Conservation (phyloP, 352 stramenopile genomes). For the Phytophthora pini region DNA sequence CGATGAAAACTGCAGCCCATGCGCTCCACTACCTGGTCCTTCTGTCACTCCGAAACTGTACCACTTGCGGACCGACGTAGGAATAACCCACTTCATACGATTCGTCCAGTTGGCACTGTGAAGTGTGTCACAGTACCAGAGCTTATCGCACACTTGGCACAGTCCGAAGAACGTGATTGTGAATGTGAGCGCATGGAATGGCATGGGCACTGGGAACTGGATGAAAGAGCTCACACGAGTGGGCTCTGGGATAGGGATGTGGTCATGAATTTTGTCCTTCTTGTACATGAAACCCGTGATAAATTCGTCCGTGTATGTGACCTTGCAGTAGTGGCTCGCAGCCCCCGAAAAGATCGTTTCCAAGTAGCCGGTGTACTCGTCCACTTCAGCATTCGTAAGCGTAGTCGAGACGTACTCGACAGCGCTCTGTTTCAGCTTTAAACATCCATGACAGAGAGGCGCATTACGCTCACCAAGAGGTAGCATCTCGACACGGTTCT, state of each 20-base stretch:
- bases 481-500: conserved; percentile 86
- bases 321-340: conserved; percentile 84
- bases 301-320: conserved; percentile 86
- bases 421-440: conserved; percentile 82
- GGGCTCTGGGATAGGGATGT: conserved; percentile 87
- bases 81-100: conserved; percentile 92
- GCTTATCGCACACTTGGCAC: conserved; percentile 88
- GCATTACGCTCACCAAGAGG: conserved; percentile 83
- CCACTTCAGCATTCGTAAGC: conserved; percentile 63
- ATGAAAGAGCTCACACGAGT: conserved; percentile 90
- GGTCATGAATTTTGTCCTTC: conserved; percentile 91
- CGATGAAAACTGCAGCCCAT: conserved; percentile 86
- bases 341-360: conserved; percentile 87
- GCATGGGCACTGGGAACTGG: conserved; percentile 89
- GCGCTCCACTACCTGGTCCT: conserved; percentile 81
- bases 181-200: conserved; percentile 89
- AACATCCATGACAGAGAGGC: conserved; percentile 80
- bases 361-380: conserved; percentile 74
- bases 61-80: conserved; percentile 86
- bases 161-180: conserved; percentile 86
- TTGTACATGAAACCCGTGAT: conserved; percentile 91
- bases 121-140: conserved; percentile 90
- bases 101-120: conserved; percentile 84
- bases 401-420: conserved; percentile 81
- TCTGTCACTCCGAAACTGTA: conserved; percentile 87